Base-by-base conservation (phyloP, 1,284 basidiomycete genomes). In the Fomitopsis schrenkii region DNA sequence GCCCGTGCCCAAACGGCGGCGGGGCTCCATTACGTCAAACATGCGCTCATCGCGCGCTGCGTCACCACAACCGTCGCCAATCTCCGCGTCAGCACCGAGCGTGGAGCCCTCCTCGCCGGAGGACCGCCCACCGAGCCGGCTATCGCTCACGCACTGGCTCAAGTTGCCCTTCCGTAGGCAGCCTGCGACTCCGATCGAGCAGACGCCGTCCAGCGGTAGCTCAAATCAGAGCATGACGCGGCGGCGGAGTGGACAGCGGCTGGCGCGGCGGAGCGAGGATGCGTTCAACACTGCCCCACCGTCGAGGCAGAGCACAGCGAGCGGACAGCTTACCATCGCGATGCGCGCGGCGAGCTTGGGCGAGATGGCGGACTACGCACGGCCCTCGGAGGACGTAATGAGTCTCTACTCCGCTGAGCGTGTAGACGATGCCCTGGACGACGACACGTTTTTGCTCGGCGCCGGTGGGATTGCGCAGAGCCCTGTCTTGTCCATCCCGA, bases 281-380 rank as follows among this genome's bases (percentile, higher is more conserved):
- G 71, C 72, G 30, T 63, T 76, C 41, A 71, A 71, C 57, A 69
- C 70, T 42, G 60, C 66, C 60, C 57, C 67, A 52, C 61, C 67
- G 60, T 61, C 62, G 7, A 66, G 66, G 55, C 66, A 67, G 60
- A 76, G 73, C 65, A 70, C 70, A 58, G 64, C 69, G 61, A 63
- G 68, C 63, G 71, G 70, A n/a, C 62, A 64, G 56, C 67, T 78
- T 57, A 75, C 73, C 1, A 71, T 77, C 28, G 81, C 80, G 28
- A 77, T 83, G 66, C 78, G 87, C 14, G 87, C 87, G 9, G 85
- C 86, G 53, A 88, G 86, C 68, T 88, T 86, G 86, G 80, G 78
- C 2, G 81, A 84, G 35, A 77, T 78, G 30, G 68, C 71, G 4
- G 78, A 83, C 63, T 79, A 80, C 58, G 62, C 65, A n/a, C 63